Evolutionary conservation across 164 flowering plant species (phyloP).

Genomic region (Vitis labrusca): DNA sequence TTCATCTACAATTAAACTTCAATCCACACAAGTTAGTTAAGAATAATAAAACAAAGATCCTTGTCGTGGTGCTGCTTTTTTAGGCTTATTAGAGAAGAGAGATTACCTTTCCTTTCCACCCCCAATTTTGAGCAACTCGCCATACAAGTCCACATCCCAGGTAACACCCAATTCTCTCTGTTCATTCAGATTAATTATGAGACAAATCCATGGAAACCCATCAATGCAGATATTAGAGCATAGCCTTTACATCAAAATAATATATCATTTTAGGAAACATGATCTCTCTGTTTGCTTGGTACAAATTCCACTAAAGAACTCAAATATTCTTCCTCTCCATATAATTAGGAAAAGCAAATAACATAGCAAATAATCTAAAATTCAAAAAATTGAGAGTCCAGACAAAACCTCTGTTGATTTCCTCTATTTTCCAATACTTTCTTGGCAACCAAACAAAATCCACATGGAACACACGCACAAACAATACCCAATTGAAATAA

Average conservation of each 20-base stretch:
- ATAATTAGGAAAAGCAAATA: not conserved
- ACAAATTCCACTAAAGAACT: too few species aligned
- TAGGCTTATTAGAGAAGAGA: too few species aligned
- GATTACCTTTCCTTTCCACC: constrained; percentile 94
- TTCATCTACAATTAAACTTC: too few species aligned
- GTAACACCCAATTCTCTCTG: constrained; percentile 88
- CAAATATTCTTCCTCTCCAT: too few species aligned
- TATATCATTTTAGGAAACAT: too few species aligned
- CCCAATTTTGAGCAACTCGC: constrained; percentile 95
- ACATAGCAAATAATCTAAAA: not conserved
- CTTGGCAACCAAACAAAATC: not conserved
- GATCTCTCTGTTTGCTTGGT: too few species aligned
- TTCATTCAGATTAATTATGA: constrained; percentile 13
- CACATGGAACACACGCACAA: too few species aligned
- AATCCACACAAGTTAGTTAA: too few species aligned
- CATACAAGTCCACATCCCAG: constrained; percentile 94
- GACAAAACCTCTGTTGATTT: too few species aligned
- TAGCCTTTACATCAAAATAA: not conserved
- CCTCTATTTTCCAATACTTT: not conserved
- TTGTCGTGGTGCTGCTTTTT: too few species aligned
- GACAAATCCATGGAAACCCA: not conserved
- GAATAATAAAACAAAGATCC: too few species aligned
- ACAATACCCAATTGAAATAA: not conserved
- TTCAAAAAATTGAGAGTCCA: too few species aligned
- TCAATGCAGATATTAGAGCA: not conserved